Evolutionary conservation across 1,284 basidiomycete genomes (phyloP), one percentile per base, ranked within the genome.

Genomic region (Rhizoctonia solani): DNA sequence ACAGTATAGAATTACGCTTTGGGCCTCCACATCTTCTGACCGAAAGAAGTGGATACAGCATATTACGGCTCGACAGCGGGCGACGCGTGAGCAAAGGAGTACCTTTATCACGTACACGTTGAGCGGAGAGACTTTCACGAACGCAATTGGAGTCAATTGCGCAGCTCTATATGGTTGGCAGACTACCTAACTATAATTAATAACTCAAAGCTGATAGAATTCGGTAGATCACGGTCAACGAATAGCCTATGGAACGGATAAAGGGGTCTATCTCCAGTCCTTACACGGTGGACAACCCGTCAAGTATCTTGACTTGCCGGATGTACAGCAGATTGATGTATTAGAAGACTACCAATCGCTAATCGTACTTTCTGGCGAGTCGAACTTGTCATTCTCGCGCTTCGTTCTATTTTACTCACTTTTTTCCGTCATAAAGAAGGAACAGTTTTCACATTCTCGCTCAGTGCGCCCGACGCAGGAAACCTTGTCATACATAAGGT

Each of bases 311-410:
- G 90, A 89, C 21, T 79, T 98, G 19, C 81, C 90, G 47, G 93
- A 96, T 72, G 95, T 99, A 19, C 86, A 89, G 0, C 97, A 99
- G 79, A 89, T 99, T 14, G 97, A 99, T 72, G 90, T 99, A 3
- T 82, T 99, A 54, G 96, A 99, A 75, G 95, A 98, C 69, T 96
- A 95, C 75, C 93, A 97, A 75, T 86, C 99, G 6, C 82, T 99
- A 66, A 90, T 99, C 63, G 95, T 99, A 9, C 85, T 99, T 29
- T 93, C 95, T 16, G 92, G 92, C 89, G 69, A 44, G n/a, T n/a
- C n/a, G n/a, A n/a, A n/a, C n/a, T n/a, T n/a, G n/a, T n/a, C n/a
- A n/a, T n/a, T n/a, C n/a, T n/a, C n/a, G n/a, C n/a, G 83, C 75
- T 1, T 19, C 2, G 2, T 11, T 19, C 13, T 30, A 29, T 13